Evolutionary conservation across 1,284 basidiomycete genomes (phyloP), one percentile per base, ranked within the genome.

Genomic region (Nidula niveotomentosa): DNA sequence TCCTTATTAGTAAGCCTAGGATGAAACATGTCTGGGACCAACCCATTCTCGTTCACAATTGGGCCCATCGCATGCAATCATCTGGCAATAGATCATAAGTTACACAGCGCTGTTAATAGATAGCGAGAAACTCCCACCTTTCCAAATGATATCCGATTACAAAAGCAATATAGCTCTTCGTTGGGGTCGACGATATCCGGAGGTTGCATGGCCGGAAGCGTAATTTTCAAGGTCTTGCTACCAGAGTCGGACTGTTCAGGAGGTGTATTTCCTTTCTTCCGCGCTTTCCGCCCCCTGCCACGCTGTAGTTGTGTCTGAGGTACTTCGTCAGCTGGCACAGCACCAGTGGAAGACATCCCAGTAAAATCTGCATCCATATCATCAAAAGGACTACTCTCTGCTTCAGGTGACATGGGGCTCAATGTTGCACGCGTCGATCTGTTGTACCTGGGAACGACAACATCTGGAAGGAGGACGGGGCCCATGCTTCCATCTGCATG

Each of bases 31-130:
- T 30, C 44, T 8, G 53, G 36, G 17, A 74, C 84, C 63, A 62
- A 86, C 90, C 92, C 92, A 94, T 83, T 93, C 90, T 39, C 76
- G 72, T 60, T 79, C 72, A 65, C 92, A 94, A 35, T 76, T 73
- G 37, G 73, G 69, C 58, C 81, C 81, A 66, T 94, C 93, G 64
- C 92, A 94, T 2, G 76, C 91, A 57, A 94, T 85, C 93, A 94
- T 94, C 90, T 93, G 60, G 12, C n/a, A 15, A 41, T 6, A 47
- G 13, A 47, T 45, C 52, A 48, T 48, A 41, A 50, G 44, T 36
- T 30, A 50, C 49, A 17, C 23, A 18, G 36, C 6, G 58, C 35
- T 47, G 51, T 36, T 50, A 46, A 53, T 39, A 51, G 54, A 53
- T 50, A 41, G 34, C 72, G 12, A 46, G 23, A 10, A n/a, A 10